phyloP scores from a whole-genome alignment of 2,329 filamentous ascomycete species.

The Lasiodiplodia gonubiensis region DNA sequence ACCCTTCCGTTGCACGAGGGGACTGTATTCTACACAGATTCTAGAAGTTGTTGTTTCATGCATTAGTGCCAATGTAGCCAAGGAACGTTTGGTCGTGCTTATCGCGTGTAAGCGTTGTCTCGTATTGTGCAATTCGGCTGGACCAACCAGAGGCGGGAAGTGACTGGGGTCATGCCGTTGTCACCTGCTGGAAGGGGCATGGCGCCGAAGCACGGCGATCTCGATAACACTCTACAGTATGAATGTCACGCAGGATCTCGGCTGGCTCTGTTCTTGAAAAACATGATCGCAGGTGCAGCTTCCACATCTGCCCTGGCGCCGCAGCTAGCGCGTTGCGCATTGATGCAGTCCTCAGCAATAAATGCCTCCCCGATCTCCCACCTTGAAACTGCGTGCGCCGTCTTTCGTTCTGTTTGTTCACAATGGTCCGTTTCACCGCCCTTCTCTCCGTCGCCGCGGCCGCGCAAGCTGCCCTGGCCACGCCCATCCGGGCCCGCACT shows the following conservation, averaged over 20 bases:
- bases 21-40: neutral
- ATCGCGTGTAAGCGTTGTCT: neutral
- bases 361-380: neutral
- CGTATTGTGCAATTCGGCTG: slow-evolving; percentile 1
- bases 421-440: slow-evolving; percentile 18
- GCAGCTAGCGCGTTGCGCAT: neutral
- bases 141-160: neutral
- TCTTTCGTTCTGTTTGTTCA: neutral
- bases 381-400: neutral
- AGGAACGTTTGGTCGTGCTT: neutral
- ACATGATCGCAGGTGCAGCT: neutral
- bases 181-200: neutral
- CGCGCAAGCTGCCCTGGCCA: slow-evolving; percentile 42
- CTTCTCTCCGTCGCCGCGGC: slow-evolving; percentile 39
- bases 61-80: slow-evolving; percentile 6
- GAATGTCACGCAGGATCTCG: neutral
- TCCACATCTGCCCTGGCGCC: neutral
- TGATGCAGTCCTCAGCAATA: neutral
- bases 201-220: neutral
- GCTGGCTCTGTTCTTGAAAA: neutral
- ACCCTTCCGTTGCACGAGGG: too few relatives aligned
- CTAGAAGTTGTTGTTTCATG: neutral
- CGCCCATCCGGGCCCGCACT: slow-evolving; percentile 43
- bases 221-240: neutral
- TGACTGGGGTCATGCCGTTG: neutral